Conservation (phyloP, 176 grass and related monocot genomes). For the Zizania latifolia region DNA sequence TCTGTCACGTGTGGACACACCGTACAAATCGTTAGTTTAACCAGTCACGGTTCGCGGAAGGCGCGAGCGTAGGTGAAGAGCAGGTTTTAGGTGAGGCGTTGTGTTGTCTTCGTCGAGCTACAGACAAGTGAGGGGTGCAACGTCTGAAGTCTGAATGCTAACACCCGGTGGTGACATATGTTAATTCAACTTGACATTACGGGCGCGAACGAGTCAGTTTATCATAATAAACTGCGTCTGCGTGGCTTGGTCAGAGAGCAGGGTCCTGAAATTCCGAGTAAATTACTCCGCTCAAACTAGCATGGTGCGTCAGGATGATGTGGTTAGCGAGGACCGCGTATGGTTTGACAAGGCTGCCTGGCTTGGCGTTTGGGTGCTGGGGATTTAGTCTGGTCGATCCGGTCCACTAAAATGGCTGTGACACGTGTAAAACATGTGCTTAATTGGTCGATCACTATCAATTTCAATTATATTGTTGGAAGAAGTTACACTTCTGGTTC, state of each 20-base stretch:
- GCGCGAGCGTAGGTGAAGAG: background rate
- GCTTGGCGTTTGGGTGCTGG: background rate
- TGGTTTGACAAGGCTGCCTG: constrained; percentile 7
- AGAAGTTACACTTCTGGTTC: background rate
- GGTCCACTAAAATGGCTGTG: no score
- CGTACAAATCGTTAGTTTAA: background rate
- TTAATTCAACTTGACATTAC: background rate
- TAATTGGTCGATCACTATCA: background rate
- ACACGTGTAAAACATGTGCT: no score
- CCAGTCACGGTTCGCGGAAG: background rate
- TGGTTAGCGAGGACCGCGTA: background rate
- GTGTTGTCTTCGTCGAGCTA: constrained; percentile 1
- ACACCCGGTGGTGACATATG: background rate
- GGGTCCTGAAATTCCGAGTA: background rate
- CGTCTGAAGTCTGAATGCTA: no score
- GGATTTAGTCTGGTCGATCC: constrained; percentile 24
- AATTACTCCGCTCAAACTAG: no score
- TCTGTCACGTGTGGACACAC: background rate
- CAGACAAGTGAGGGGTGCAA: background rate
- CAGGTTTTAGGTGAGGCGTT: constrained; percentile 3
- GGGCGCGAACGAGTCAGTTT: constrained; percentile 7
- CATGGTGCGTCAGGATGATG: background rate
- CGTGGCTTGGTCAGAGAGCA: constrained; percentile 4
- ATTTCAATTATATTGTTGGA: background rate
- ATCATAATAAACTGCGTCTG: background rate